Percentiles rank a stretch among this genome's conserved stretches.
Evolutionary conservation across 768 basidiomycete genomes (phyloP).

Genomic region (Boletus sp.): DNA sequence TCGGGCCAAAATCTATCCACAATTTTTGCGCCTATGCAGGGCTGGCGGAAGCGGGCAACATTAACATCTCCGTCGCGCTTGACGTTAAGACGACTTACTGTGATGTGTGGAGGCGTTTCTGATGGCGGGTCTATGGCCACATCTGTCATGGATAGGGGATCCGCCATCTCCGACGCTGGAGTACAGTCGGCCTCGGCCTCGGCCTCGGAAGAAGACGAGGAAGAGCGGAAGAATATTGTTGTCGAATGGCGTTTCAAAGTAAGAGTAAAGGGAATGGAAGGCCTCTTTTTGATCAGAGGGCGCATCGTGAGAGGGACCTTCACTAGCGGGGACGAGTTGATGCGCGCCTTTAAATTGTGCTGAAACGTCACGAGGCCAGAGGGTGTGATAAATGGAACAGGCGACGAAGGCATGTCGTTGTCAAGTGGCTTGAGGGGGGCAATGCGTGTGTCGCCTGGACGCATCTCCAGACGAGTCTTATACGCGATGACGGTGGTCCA

Average conservation of each 20-base stretch:
- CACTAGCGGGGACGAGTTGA: conserved; percentile 22
- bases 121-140: neutral
- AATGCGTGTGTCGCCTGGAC: conserved; percentile 14
- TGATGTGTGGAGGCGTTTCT: neutral
- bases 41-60: conserved; percentile 14
- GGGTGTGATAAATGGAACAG: conserved; percentile 27
- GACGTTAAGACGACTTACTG: conserved; percentile 17
- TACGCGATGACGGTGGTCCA: conserved; percentile 14
- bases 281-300: conserved; percentile 29
- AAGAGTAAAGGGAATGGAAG: conserved; percentile 22
- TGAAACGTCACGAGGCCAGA: conserved; percentile 29
- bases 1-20: conserved; percentile 33
- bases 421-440: conserved; percentile 15
- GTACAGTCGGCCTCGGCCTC: conserved; percentile 12
- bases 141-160: conserved; percentile 17
- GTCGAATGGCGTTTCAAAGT: conserved; percentile 27
- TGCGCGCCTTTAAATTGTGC: conserved; percentile 32
- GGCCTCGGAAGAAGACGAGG: conserved; percentile 15
- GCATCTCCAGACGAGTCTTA: conserved; percentile 15
- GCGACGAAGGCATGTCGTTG: conserved; percentile 26
- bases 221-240: conserved; percentile 20
- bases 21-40: conserved; percentile 28
- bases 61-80: conserved; percentile 5
- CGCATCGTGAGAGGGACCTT: conserved; percentile 29
- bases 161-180: conserved; percentile 20